A percentile compares a stretch with the other conserved stretches of the same genome.
Conservation (phyloP, 352 stramenopile species). For the Stramenopiles sp. region DNA sequence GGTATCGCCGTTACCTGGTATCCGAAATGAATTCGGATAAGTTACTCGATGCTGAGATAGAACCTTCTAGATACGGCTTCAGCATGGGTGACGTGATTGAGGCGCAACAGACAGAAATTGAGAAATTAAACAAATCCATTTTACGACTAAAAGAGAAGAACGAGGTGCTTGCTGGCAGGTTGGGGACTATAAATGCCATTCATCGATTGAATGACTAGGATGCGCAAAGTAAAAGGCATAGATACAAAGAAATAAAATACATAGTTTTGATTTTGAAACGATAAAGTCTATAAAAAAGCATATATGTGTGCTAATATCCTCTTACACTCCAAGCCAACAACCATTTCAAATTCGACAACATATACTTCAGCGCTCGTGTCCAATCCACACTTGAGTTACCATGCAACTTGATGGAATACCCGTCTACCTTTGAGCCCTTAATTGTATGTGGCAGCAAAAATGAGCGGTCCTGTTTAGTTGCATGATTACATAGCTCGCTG, state of each 20-base stretch:
- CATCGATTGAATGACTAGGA: not conserved
- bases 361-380: constrained; percentile 69
- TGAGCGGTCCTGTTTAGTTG: constrained; percentile 57
- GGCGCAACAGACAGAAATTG: not conserved
- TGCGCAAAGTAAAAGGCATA: not conserved
- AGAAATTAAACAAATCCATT: not conserved
- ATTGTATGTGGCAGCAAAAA: constrained; percentile 72
- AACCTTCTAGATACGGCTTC: not conserved
- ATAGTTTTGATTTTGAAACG: too few relatives aligned
- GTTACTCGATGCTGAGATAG: not conserved
- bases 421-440: constrained; percentile 60
- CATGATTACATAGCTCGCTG: constrained; percentile 49
- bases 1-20: not conserved
- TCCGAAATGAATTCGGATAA: not conserved
- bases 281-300: too few relatives aligned
- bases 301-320: too few relatives aligned
- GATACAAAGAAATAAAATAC: not conserved
- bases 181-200: not conserved
- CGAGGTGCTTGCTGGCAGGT: not conserved
- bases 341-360: constrained; percentile 74
- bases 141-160: not conserved
- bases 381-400: constrained; percentile 61
- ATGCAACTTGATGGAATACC: constrained; percentile 53
- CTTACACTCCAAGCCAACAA: constrained; percentile 66
- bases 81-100: not conserved